Conservation (phyloP, 2,329 filamentous ascomycete genomes). For the Trichoderma hamatum region DNA sequence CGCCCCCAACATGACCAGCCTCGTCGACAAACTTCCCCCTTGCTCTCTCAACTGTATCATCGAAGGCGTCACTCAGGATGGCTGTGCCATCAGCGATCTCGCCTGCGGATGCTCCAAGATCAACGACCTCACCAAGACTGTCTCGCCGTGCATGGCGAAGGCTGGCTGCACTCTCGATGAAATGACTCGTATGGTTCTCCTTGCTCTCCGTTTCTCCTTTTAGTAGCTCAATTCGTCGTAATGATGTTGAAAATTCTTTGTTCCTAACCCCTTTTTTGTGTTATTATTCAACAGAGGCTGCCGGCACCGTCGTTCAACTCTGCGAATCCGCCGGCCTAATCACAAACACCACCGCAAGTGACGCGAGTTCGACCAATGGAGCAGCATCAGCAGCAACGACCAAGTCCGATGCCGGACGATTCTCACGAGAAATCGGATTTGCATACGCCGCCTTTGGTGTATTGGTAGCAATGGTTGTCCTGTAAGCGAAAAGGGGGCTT, state of each 20-base stretch:
- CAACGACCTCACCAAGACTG: slow-evolving; percentile 39
- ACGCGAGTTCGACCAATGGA: neutral
- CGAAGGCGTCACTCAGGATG: slow-evolving; percentile 36
- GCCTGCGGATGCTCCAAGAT: slow-evolving; percentile 45
- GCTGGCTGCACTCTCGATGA: slow-evolving; percentile 42
- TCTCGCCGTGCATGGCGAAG: slow-evolving; percentile 42
- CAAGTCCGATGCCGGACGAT: neutral
- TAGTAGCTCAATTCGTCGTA: neutral
- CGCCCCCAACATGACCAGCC: slow-evolving; percentile 28
- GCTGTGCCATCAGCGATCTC: slow-evolving; percentile 42
- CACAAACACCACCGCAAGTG: neutral
- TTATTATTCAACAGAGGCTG: neutral
- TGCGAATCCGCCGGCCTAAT: neutral
- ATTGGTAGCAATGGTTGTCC: neutral
- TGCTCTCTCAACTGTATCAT: slow-evolving; percentile 46
- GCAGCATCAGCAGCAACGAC: neutral
- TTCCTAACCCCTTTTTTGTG: neutral
- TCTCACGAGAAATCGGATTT: neutral
- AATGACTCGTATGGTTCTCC: slow-evolving; percentile 16
- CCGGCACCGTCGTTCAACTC: neutral
- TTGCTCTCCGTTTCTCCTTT: neutral
- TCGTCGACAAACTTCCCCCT: slow-evolving; percentile 38
- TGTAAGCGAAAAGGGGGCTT: neutral
- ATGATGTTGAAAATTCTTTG: neutral
- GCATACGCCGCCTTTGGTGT: slow-evolving; percentile 5